Evolutionary conservation across 352 stramenopile species (phyloP), one percentile per base, ranked within the genome.

Genomic region (Phytopythium oedochilum): DNA sequence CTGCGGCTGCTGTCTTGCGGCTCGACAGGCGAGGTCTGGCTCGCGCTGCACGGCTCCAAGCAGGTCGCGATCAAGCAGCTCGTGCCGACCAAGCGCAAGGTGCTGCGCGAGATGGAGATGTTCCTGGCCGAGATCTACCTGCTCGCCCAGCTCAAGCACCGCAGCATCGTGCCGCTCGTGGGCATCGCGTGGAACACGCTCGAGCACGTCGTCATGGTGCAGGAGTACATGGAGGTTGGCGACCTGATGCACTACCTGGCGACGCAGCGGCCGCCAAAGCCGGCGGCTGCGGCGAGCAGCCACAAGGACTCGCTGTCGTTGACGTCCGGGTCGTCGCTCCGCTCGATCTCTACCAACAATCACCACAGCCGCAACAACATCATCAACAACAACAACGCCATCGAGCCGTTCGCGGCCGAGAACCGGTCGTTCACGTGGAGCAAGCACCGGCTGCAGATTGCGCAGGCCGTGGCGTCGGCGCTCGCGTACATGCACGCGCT

Each of bases 81-180:
- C 44, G 42, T 83, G 17, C 59, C 71, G 10, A 61, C 66, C 39
- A 83, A 86, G 45, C 68, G 79, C 17, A 66, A 73, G 15, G 55
- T 80, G 15, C 44, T 85, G 10, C 78, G 68, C n/a, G 73, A 83
- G 40, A 88, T 87, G 51, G 74, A 86, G 60, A 75, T 84, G 58
- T 90, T 92, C 55, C 71, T 88, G 9, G 77, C 70, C 22, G 80
- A 94, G 39, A 77, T 89, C 34, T 89, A 90, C 57, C 66, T 93
- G 59, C 67, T 91, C 49, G 71, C 73, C 10, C 75, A 87, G 53
- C 65, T 93, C 9, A 73, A 80, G 44, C 80, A 93, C 36, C 68
- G 72, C 5, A 70, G 83, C 57, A 90, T 93, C 26, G 70, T 93
- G 40, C 59, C 61, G 14, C 55, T 91, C 28, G 59, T 79, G 0